phyloP scores from a whole-genome alignment of 2,329 filamentous ascomycete species.

The Clarireedia paspali region DNA sequence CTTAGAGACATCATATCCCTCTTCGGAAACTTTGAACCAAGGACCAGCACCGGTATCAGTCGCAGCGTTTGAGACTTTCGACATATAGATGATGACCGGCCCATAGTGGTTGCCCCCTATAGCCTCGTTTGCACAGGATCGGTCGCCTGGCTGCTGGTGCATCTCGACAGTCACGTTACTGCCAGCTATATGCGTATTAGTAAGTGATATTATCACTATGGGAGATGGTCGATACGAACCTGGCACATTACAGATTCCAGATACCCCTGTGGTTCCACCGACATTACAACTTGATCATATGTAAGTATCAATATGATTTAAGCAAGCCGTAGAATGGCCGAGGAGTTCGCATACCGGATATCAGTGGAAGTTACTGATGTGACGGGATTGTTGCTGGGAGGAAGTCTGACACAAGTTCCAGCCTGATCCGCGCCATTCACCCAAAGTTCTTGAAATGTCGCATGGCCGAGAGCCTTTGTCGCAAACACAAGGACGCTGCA shows the following conservation, averaged over 20 bases:
- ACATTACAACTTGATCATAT: conserved; percentile 40
- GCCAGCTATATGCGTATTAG: conserved; percentile 26
- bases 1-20: conserved; percentile 16
- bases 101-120: conserved; percentile 48
- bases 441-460: conserved; percentile 31
- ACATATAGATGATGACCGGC: conserved; percentile 45
- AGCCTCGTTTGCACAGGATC: conserved; percentile 39
- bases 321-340: background rate
- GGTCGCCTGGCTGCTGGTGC: conserved; percentile 44
- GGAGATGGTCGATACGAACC: conserved; percentile 1
- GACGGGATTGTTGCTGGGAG: conserved; percentile 44
- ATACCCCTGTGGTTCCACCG: conserved; percentile 29
- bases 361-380: conserved; percentile 39
- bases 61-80: conserved; percentile 40
- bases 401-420: conserved; percentile 41
- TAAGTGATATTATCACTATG: background rate
- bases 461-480: conserved; percentile 29
- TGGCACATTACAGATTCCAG: conserved; percentile 26
- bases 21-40: conserved; percentile 16
- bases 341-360: conserved; percentile 6
- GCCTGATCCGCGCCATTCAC: conserved; percentile 39
- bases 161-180: conserved; percentile 48
- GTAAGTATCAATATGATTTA: background rate
- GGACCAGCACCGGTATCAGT: conserved; percentile 33
- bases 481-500: background rate